Percentiles rank a stretch among this genome's conserved stretches.
These are phyloP conservation scores for Pseudohalonectria lignicola DNA, from an alignment of 2,329 filamentous ascomycete species.

Conservation along the genomic window DNA sequence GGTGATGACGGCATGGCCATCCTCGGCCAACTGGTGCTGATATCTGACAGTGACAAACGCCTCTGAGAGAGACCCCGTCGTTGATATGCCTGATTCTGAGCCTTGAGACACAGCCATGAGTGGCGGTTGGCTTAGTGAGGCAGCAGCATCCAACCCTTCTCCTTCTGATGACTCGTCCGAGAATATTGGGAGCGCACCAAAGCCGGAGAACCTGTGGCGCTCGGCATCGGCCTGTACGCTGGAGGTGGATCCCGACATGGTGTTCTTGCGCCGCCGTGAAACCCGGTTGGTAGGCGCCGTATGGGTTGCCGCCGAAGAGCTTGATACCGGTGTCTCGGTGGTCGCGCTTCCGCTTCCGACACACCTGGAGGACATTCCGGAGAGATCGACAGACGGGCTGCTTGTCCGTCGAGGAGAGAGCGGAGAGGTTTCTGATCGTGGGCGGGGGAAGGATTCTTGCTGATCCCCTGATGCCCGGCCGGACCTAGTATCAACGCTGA, in stretches of 20 bases:
- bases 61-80: conserved; percentile 17
- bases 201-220: conserved; percentile 19
- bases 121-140: no score
- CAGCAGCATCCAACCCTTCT: no score
- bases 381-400: no score
- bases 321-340: no score
- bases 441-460: conserved; percentile 22
- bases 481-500: conserved; percentile 56
- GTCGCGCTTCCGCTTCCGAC: no score
- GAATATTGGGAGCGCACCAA: conserved; percentile 17
- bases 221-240: conserved; percentile 33
- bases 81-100: conserved; percentile 4
- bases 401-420: no score
- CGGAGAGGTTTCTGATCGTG: conserved; percentile 6
- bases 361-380: no score
- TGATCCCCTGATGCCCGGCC: conserved; percentile 24
- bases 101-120: neutral
- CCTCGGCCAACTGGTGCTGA: conserved; percentile 64
- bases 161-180: no score
- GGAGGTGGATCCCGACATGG: conserved; percentile 25
- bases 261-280: conserved; percentile 24
- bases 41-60: conserved; percentile 61
- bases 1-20: conserved; percentile 74
- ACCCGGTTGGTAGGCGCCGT: no score
- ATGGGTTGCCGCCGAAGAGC: no score